A percentile compares a stretch with the other conserved stretches of the same genome.
phyloP scores from a whole-genome alignment of 768 basidiomycete genomes.

The Wakefieldia striispora region DNA sequence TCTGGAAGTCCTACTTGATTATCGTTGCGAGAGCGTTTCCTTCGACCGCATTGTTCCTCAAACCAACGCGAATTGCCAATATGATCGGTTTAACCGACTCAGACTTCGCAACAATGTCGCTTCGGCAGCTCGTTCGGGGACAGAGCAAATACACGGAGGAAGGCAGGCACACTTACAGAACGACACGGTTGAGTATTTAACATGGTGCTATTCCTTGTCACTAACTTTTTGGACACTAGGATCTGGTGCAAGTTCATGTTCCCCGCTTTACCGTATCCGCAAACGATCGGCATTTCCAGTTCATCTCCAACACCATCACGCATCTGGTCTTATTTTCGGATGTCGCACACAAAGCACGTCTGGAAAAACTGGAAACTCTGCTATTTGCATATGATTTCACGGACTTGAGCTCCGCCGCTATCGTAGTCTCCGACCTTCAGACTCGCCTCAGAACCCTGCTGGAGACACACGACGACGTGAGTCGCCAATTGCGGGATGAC shows the following conservation, averaged over 20 bases:
- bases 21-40: conserved; percentile 72
- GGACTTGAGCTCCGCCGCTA: conserved; percentile 67
- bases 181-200: conserved; percentile 50
- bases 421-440: conserved; percentile 72
- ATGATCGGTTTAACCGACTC: conserved; percentile 94
- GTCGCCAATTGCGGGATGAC: conserved; percentile 30
- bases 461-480: conserved; percentile 47
- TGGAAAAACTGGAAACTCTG: conserved; percentile 77
- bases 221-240: conserved; percentile 43
- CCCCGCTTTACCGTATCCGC: conserved; percentile 88
- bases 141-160: conserved; percentile 26
- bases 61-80: conserved; percentile 79
- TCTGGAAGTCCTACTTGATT: conserved; percentile 87
- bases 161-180: conserved; percentile 52
- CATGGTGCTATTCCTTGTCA: not conserved
- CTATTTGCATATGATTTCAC: conserved; percentile 88
- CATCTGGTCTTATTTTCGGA: conserved; percentile 90
- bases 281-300: conserved; percentile 75
- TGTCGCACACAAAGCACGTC: conserved; percentile 72
- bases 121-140: conserved; percentile 45
- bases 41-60: conserved; percentile 92
- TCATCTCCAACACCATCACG: conserved; percentile 83
- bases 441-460: conserved; percentile 62
- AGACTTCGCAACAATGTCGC: conserved; percentile 74
- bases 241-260: conserved; percentile 76